phyloP scores from a whole-genome alignment of 2,329 filamentous ascomycete genomes.

The Trichoderma citrinoviride region DNA sequence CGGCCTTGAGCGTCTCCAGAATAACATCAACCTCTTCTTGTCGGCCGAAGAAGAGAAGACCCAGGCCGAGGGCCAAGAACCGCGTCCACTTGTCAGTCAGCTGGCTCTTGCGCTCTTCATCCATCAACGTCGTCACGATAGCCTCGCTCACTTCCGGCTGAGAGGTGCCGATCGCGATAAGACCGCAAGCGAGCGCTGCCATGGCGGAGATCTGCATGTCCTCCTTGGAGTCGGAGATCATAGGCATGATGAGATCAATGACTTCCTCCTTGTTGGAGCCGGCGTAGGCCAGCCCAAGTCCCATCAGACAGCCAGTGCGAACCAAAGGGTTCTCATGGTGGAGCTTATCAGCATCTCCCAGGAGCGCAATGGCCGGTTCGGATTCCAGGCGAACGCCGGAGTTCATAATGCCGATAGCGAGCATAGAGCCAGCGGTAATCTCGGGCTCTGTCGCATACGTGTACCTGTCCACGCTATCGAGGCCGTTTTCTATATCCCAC shows the following conservation, averaged over 20 bases:
- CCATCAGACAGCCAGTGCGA: slow-evolving; percentile 87
- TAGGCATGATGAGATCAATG: slow-evolving; percentile 79
- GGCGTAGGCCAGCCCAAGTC: slow-evolving; percentile 88
- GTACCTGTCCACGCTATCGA: slow-evolving; percentile 93
- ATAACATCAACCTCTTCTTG: slow-evolving; percentile 99
- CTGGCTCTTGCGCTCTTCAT: slow-evolving; percentile 86
- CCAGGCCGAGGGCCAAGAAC: slow-evolving; percentile 91
- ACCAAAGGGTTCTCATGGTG: slow-evolving; percentile 74
- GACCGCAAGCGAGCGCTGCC: slow-evolving; percentile 84
- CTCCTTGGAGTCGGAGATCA: slow-evolving; percentile 77
- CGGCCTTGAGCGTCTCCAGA: slow-evolving; percentile 91
- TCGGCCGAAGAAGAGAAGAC: slow-evolving; percentile 89
- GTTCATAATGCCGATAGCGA: slow-evolving; percentile 94
- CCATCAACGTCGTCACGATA: slow-evolving; percentile 87
- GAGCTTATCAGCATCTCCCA: slow-evolving; percentile 77
- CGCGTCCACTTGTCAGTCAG: slow-evolving; percentile 98
- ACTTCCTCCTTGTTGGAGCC: slow-evolving; percentile 90
- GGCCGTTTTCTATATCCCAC: slow-evolving; percentile 88
- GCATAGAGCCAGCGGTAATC: slow-evolving; percentile 86
- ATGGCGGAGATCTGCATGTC: slow-evolving; percentile 97
- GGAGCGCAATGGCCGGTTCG: slow-evolving; percentile 83
- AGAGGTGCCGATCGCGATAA: slow-evolving; percentile 90
- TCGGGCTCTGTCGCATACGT: slow-evolving; percentile 76
- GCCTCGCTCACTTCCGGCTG: slow-evolving; percentile 88
- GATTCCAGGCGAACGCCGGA: slow-evolving; percentile 86